These are phyloP conservation scores for Ruellia speciosa DNA, from an alignment of 305 asterid genomes.

Conservation along the genomic window DNA sequence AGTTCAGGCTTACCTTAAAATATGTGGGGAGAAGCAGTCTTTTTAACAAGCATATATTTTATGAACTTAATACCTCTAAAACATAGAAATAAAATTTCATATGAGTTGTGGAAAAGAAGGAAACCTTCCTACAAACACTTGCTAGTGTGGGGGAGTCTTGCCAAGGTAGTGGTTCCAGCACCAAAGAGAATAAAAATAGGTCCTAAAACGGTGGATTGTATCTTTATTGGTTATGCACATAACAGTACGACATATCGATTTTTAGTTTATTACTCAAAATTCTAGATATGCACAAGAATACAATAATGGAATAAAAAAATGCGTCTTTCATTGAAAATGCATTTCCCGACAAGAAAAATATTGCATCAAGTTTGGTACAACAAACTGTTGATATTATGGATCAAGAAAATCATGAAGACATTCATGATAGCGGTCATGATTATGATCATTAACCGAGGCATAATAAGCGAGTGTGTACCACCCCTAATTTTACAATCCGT, in stretches of 20 bases:
- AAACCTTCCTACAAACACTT: not conserved
- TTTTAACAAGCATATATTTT: not conserved
- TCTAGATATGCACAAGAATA: too few relatives aligned
- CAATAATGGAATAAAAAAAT: not conserved
- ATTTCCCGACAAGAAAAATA: too few relatives aligned
- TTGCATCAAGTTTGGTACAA: too few relatives aligned
- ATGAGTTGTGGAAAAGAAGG: not conserved
- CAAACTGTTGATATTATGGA: too few relatives aligned
- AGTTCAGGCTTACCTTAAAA: not conserved
- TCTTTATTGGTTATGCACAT: not conserved
- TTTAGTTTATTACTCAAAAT: not conserved
- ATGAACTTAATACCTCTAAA: too few relatives aligned
- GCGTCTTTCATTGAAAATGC: not conserved
- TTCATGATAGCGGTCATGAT: too few relatives aligned
- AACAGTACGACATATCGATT: not conserved
- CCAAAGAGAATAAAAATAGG: not conserved
- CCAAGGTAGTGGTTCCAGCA: not conserved
- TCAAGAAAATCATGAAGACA: too few relatives aligned
- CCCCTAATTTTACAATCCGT: too few relatives aligned
- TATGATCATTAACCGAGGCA: too few relatives aligned
- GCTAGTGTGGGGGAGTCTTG: not conserved
- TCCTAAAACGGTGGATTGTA: not conserved
- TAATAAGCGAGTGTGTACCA: too few relatives aligned
- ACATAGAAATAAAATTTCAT: not conserved
- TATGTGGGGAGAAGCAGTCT: not conserved